Percentiles rank a stretch among this genome's conserved stretches.
These are phyloP conservation scores for Colletotrichum salicis DNA, from an alignment of 2,329 filamentous ascomycete genomes.

Conservation along the genomic window DNA sequence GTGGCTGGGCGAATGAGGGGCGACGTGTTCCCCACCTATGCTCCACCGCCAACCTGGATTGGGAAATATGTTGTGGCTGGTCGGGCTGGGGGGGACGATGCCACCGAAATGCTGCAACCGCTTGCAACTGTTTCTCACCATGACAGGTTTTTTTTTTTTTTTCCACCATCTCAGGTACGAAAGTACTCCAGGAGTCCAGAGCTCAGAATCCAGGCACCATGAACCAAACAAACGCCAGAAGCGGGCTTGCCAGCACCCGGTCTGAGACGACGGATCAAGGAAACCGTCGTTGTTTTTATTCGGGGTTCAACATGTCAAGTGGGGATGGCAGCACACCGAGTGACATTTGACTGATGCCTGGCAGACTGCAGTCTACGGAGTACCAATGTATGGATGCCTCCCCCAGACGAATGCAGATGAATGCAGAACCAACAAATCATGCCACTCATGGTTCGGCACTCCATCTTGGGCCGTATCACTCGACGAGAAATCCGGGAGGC, in stretches of 20 bases:
- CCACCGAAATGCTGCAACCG: background rate
- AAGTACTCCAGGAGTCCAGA: background rate
- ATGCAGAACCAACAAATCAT: background rate
- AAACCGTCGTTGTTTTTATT: background rate
- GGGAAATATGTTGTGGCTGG: constrained; percentile 34
- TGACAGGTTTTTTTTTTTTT: background rate
- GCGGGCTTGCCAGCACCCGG: background rate
- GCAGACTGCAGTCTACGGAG: background rate
- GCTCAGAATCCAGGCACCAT: background rate
- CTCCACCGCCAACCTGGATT: constrained; percentile 16
- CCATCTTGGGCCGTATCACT: background rate
- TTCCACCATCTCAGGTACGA: too few species aligned
- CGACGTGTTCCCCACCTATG: background rate
- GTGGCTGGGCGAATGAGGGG: constrained; percentile 35
- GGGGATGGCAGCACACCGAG: background rate
- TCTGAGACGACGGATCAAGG: constrained; percentile 3
- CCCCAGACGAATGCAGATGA: background rate
- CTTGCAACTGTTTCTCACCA: background rate
- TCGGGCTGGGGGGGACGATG: constrained; percentile 19
- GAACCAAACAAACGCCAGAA: constrained; percentile 24
- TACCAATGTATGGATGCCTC: background rate
- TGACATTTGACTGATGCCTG: background rate
- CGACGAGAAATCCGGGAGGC: constrained; percentile 9
- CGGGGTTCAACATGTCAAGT: background rate
- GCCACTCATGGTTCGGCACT: background rate